Percentiles rank a stretch among this genome's conserved stretches.
These are phyloP conservation scores for Helianthus tuberosus DNA, from an alignment of 129 eudicot species.

Conservation along the genomic window DNA sequence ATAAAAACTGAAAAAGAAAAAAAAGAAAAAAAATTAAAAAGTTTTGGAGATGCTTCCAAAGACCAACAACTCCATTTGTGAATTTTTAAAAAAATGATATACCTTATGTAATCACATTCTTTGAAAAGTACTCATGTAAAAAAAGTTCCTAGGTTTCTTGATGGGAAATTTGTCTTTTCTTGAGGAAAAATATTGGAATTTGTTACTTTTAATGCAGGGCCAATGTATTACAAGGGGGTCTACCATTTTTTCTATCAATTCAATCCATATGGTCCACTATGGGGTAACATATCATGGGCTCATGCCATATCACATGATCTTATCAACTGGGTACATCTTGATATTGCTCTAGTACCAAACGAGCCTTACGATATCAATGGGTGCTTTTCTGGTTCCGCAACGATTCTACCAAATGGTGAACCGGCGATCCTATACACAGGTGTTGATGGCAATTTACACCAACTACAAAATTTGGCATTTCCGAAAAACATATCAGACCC, in stretches of 20 bases:
- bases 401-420: conserved; percentile 47
- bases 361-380: conserved; percentile 56
- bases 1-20: too few relatives aligned
- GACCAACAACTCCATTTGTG: too few relatives aligned
- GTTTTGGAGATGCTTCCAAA: too few relatives aligned
- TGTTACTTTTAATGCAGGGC: conserved; percentile 36
- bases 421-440: conserved; percentile 73
- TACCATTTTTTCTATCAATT: conserved; percentile 78
- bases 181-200: neutral
- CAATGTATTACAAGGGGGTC: conserved; percentile 63
- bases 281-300: conserved; percentile 70
- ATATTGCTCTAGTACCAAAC: conserved; percentile 46
- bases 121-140: too few relatives aligned
- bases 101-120: too few relatives aligned
- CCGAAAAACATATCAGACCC: conserved; percentile 65
- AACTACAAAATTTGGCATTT: conserved; percentile 64
- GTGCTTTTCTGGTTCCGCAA: conserved; percentile 64
- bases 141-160: neutral
- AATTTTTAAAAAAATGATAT: too few relatives aligned
- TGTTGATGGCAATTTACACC: conserved; percentile 29
- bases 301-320: conserved; percentile 70
- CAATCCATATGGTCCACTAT: conserved; percentile 60
- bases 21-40: too few relatives aligned
- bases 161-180: neutral
- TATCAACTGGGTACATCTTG: conserved; percentile 54